Evolutionary conservation across 805 yeast species (phyloP).

Genomic region (Candida gorgasii): DNA sequence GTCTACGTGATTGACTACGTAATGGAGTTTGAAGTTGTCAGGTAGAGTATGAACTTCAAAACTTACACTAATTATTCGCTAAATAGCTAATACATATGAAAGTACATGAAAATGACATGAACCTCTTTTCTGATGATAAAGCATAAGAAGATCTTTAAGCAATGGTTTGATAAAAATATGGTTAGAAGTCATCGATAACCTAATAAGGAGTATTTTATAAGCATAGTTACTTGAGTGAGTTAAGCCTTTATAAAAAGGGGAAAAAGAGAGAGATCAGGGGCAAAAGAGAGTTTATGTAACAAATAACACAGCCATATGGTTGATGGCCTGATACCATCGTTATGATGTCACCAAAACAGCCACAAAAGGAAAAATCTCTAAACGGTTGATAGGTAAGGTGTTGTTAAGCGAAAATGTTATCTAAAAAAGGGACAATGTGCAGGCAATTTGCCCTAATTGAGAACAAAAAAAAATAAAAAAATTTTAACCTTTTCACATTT

Average conservation of each 20-base stretch:
- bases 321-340: too few species aligned
- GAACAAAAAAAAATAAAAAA: slow-evolving; percentile 2
- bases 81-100: not conserved
- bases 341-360: too few species aligned
- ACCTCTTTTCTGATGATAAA: too few species aligned
- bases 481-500: slow-evolving; percentile 1
- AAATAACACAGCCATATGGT: too few species aligned
- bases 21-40: not conserved
- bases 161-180: too few species aligned
- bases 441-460: slow-evolving; percentile 3
- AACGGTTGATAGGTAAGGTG: not conserved
- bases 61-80: too few species aligned
- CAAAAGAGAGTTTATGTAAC: too few species aligned
- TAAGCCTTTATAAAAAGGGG: not conserved
- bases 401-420: slow-evolving; percentile 4
- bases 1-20: not conserved
- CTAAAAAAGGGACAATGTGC: not conserved
- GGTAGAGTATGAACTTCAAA: too few species aligned
- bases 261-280: too few species aligned
- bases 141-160: too few species aligned
- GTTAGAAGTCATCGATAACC: not conserved
- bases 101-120: too few species aligned
- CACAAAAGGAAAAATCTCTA: too few species aligned
- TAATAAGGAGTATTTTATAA: not conserved
- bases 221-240: not conserved